Base-by-base conservation (phyloP, 345 rosid species). In the Cardamine resedifolia region DNA sequence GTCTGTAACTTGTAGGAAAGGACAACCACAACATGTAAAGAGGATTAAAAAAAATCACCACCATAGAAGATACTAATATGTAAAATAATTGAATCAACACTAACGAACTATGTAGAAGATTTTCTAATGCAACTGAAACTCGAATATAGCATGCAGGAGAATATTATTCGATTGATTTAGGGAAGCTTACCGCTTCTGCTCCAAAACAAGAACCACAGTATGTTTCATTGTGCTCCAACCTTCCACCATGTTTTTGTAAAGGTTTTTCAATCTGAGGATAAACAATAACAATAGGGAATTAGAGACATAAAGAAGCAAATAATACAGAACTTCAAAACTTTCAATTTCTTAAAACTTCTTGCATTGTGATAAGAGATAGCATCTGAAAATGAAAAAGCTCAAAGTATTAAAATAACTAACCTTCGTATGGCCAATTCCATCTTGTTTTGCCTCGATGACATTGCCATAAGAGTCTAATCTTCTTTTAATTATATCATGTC, bases 181-280 rank as follows among this genome's bases (percentile, higher is more conserved):
- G 27, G n/a, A 45, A 36, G 26, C 85, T 72, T 85, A 90, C 99
- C 43, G 75, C 28, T 82, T 96, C 98, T 10, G 98, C 92, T 80
- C 99, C 98, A 78, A 81, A 92, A 74, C 98, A 96, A 16, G 98
- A 96, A 67, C 98, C 97, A 68, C 99, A 90, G 36, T 88, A 96
- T 27, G 95, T 96, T 76, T 96, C 98, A 72, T 96, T 92, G 64
- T 92, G 97, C 83, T 86, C 97, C 73, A 95, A 94, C 86, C 99
- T 85, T 74, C 97, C 98, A 75, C 99, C 98, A 81, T 96, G 99
- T 80, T 79, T 92, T 78, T 96, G 99, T 78, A 96, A 82, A 65
- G 99, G 95, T 61, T 86, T 96, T 30, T 92, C 99, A 79, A 92
- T 85, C 98, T 90, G 86, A 19, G 14, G 18, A 41, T 0, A 62